Evolutionary conservation across 2,329 filamentous ascomycete species (phyloP), one percentile per base, ranked within the genome.

Genomic region (Aspergillus novofumigatus): DNA sequence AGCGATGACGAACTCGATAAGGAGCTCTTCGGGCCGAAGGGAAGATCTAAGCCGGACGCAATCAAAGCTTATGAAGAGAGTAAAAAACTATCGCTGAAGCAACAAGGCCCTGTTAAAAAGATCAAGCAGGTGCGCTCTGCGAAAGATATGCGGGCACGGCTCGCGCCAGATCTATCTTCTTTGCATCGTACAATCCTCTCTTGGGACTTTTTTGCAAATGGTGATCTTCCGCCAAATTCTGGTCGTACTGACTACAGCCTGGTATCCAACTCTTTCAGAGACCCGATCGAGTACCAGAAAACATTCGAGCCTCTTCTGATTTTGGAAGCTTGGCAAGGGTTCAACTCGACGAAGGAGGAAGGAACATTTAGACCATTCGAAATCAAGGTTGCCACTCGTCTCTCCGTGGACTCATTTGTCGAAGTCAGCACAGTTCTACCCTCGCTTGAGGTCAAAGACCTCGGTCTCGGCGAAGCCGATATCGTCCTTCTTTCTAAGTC

Each of bases 321-420:
- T 29, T 88, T 96, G 26, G 94, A 99, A 78, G 93, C 93, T 29
- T 99, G 94, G 94, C 90, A 95, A 69, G 90, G 90, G 4, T 94
- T 99, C 71, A 87, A 95, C 52, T 92, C 91, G 51, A 85, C 90
- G 21, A 92, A 92, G 71, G 91, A 97, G 67, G 94, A 99, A 73
- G 85, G 87, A 50, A 89, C 84, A 21, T 86, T 86, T 62, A 91
- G 88, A 69, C 80, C 90, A 0, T 95, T 96, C 68, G 91, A 92
- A 59, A 86, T 97, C 73, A 95, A 92, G 69, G 84, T 99, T 53
- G 84, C 90, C 51, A 95, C 89, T 67, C 89, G 94, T 59, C 87
- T 94, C 68, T 94, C 87, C 49, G 92, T 99, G 10, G 94, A 99
- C 74, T 89, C 88, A 52, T 97, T 96, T 67, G 83, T 97, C 60